Evolutionary conservation across 352 stramenopile genomes (phyloP).

Genomic region (Phytopythium vexans): DNA sequence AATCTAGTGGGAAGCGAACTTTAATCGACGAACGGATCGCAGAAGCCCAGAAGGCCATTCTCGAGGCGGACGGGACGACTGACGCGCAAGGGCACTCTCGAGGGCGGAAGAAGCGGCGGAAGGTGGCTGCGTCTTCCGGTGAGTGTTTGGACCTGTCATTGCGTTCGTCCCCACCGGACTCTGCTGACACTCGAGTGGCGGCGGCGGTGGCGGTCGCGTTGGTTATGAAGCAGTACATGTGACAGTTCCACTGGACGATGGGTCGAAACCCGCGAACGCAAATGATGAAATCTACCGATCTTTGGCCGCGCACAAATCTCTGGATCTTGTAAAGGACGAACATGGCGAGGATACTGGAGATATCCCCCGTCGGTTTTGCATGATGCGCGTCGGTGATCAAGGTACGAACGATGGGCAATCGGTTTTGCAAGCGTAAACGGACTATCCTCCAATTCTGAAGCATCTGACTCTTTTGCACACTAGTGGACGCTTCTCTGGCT

Average conservation of each 20-base stretch:
- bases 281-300: too few relatives aligned
- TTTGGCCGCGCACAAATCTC: not conserved
- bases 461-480: constrained; percentile 5
- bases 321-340: not conserved
- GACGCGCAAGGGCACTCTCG: too few relatives aligned
- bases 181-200: too few relatives aligned
- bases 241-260: too few relatives aligned
- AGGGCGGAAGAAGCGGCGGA: too few relatives aligned
- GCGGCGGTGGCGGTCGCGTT: too few relatives aligned
- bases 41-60: constrained; percentile 12
- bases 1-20: constrained; percentile 2
- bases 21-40: constrained; percentile 13
- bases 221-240: too few relatives aligned
- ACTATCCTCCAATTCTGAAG: not conserved
- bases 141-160: too few relatives aligned
- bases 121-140: too few relatives aligned
- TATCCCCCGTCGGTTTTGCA: constrained; percentile 16
- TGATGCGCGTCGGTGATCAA: constrained; percentile 30
- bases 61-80: constrained; percentile 5
- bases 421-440: not conserved
- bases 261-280: too few relatives aligned
- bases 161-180: too few relatives aligned
- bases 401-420: constrained; percentile 11
- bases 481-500: constrained; percentile 5
- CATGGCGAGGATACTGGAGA: constrained; percentile 7